Evolutionary conservation across 306 rosid genomes (phyloP).

Genomic region (Quercus bicolor): DNA sequence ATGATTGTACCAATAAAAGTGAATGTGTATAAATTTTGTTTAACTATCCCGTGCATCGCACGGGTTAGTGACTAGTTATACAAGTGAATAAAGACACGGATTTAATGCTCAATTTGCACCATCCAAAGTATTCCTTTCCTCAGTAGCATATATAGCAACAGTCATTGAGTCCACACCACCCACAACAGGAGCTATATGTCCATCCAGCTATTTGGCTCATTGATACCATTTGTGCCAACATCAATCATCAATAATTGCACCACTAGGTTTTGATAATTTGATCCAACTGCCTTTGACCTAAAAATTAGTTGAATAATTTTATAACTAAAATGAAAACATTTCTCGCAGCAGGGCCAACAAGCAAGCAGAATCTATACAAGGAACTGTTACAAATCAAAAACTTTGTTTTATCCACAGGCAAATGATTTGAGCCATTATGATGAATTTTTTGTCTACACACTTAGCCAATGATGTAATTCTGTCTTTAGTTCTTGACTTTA

Average conservation of each 20-base stretch:
- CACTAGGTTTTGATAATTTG: constrained; percentile 59
- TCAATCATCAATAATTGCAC: constrained; percentile 74
- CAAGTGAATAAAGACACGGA: constrained; percentile 4
- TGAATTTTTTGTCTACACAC: no score
- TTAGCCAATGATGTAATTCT: no score
- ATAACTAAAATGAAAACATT: background rate
- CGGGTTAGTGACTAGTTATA: background rate
- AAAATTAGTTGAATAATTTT: background rate
- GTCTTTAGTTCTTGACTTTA: no score
- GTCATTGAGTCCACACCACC: constrained; percentile 94
- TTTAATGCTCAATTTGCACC: constrained; percentile 66
- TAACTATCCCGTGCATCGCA: no score
- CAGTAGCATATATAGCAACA: constrained; percentile 69
- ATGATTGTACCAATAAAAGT: no score
- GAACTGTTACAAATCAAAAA: background rate
- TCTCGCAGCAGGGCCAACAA: background rate
- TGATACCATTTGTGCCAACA: constrained; percentile 73
- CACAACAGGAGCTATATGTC: constrained; percentile 86
- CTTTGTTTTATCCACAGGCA: no score
- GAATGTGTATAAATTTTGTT: no score
- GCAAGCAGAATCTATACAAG: background rate
- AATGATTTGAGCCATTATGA: no score
- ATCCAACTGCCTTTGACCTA: constrained; percentile 87
- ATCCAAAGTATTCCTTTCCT: constrained; percentile 58
- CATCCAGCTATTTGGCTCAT: constrained; percentile 77